phyloP scores from a whole-genome alignment of 2,329 filamentous ascomycete genomes.

The Exophiala xenobiotica region DNA sequence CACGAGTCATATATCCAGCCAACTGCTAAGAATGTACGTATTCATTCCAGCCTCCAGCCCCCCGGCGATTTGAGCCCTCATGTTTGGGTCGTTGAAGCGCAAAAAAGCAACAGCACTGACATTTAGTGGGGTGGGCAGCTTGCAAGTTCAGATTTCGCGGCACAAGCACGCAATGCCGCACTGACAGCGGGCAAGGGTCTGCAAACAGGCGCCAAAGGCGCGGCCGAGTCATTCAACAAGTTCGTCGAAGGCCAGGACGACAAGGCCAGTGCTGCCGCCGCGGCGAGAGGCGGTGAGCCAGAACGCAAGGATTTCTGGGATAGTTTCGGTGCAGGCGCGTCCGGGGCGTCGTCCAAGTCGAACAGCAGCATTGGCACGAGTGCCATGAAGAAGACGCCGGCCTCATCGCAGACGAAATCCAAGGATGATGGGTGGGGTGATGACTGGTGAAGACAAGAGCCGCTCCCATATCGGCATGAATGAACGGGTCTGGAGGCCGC shows the following conservation, averaged over 20 bases:
- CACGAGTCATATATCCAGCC: conserved; percentile 92
- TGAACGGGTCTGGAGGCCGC: too few species aligned
- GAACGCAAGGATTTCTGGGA: conserved; percentile 88
- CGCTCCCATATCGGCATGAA: background rate
- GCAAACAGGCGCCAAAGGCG: conserved; percentile 65
- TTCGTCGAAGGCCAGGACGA: conserved; percentile 77
- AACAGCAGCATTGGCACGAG: conserved; percentile 59
- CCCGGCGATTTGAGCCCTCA: background rate
- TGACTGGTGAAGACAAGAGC: conserved; percentile 38
- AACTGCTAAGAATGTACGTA: conserved; percentile 76
- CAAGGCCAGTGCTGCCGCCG: conserved; percentile 31
- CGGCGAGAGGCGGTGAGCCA: conserved; percentile 51
- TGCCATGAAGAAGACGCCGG: conserved; percentile 57
- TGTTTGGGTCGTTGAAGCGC: too few species aligned
- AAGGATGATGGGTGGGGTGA: conserved; percentile 61
- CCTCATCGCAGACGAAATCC: conserved; percentile 37
- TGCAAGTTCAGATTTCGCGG: conserved; percentile 74
- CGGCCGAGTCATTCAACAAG: conserved; percentile 75
- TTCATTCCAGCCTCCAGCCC: background rate
- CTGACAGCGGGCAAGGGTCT: conserved; percentile 60
- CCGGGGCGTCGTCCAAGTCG: conserved; percentile 25
- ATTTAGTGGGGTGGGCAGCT: conserved; percentile 55
- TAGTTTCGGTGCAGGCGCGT: conserved; percentile 56
- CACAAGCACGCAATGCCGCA: conserved; percentile 63
- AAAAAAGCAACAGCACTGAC: background rate